phyloP scores from a whole-genome alignment of 1,139 yeast species.

The Candida gigantensis region DNA sequence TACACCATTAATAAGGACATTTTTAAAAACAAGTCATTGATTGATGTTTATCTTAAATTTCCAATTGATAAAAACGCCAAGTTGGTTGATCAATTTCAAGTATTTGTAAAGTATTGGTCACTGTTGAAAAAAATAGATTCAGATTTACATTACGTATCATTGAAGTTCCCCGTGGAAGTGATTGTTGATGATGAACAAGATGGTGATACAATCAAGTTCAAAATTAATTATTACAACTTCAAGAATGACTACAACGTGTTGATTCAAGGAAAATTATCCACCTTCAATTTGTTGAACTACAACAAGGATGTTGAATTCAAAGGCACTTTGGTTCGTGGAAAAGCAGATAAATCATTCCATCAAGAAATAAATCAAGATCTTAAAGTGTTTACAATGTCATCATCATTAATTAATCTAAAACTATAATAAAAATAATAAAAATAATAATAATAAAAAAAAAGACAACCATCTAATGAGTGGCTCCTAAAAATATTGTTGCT shows the following conservation, averaged over 20 bases:
- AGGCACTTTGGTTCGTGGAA: not conserved
- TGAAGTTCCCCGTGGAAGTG: slow-evolving; percentile 28
- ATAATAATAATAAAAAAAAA: not conserved
- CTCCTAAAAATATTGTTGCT: slow-evolving; percentile 69
- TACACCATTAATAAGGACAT: slow-evolving; percentile 5
- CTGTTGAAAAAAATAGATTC: slow-evolving; percentile 25
- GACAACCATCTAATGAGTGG: slow-evolving; percentile 35
- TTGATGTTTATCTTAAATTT: slow-evolving; percentile 4
- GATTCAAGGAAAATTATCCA: slow-evolving; percentile 2
- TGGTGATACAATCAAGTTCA: slow-evolving; percentile 11
- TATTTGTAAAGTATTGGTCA: slow-evolving; percentile 23
- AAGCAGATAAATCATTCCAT: not conserved
- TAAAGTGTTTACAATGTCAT: slow-evolving; percentile 1
- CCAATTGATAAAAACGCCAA: slow-evolving; percentile 1
- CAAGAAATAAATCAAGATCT: slow-evolving; percentile 2
- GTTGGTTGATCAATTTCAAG: slow-evolving; percentile 17
- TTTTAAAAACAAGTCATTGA: slow-evolving; percentile 15
- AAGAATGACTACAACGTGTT: slow-evolving; percentile 14
- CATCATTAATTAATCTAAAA: not conserved
- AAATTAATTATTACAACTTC: slow-evolving; percentile 16
- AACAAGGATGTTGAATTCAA: slow-evolving; percentile 4
- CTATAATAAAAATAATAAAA: not conserved
- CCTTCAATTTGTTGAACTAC: slow-evolving; percentile 5
- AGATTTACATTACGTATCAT: slow-evolving; percentile 29
- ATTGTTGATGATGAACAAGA: slow-evolving; percentile 6